phyloP scores from a whole-genome alignment of 2,329 filamentous ascomycete genomes.

The Penicillium sp. region DNA sequence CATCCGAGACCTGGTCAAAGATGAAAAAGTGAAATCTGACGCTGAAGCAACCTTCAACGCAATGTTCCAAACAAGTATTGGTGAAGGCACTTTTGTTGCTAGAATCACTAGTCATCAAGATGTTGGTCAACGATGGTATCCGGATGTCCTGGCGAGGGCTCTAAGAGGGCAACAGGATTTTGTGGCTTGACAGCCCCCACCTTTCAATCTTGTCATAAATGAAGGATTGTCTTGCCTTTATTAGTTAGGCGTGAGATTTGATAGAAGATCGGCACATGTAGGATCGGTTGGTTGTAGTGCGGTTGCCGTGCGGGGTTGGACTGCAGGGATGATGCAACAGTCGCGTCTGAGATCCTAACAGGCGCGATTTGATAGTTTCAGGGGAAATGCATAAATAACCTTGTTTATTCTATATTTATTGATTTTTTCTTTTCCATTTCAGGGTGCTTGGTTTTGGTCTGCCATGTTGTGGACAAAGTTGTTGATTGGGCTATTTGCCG shows the following conservation, averaged over 20 bases:
- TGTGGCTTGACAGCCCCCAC: not conserved
- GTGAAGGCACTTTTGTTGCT: slow-evolving; percentile 36
- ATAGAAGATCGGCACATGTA: slow-evolving; percentile 12
- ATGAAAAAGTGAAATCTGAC: slow-evolving; percentile 36
- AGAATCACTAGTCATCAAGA: slow-evolving; percentile 41
- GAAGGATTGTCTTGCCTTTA: not conserved
- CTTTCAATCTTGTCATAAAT: not conserved
- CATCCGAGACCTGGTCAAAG: slow-evolving; percentile 30
- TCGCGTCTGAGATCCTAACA: not conserved
- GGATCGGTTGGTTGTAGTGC: slow-evolving; percentile 12
- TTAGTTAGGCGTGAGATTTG: not conserved
- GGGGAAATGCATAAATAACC: not conserved
- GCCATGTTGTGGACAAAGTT: slow-evolving; percentile 11
- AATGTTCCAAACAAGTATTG: slow-evolving; percentile 32
- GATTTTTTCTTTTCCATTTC: not conserved
- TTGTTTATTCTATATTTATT: not conserved
- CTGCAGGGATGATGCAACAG: slow-evolving; percentile 12
- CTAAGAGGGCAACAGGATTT: slow-evolving; percentile 28
- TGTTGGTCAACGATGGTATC: slow-evolving; percentile 39
- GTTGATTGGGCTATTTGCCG: slow-evolving; percentile 10
- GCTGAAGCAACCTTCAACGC: slow-evolving; percentile 39
- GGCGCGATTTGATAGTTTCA: not conserved
- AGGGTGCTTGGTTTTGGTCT: not conserved
- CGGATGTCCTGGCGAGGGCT: slow-evolving; percentile 32
- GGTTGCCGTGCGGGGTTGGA: slow-evolving; percentile 8